Base-by-base conservation (phyloP, 228 moss, liverwort and hornwort genomes). In the Sphagnum fallax region DNA sequence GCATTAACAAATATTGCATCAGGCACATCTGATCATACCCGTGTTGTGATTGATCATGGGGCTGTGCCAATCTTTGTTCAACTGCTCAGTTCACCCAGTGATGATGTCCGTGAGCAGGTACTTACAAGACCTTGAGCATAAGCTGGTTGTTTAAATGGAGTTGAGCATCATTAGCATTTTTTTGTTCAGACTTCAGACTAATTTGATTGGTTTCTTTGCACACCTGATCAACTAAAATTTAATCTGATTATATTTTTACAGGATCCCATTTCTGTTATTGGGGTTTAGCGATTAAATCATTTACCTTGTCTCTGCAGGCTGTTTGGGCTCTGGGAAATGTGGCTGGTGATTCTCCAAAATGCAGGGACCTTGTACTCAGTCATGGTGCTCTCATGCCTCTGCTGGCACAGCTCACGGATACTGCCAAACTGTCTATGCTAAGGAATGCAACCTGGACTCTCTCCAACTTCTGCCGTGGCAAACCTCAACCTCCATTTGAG, bases 241-340 rank as follows among this genome's bases (percentile, higher is more conserved):
- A 32, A 32, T 32, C 32, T 32, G 32, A 32, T 32, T 32, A 32
- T 32, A 32, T 32, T 32, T 32, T 32, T 32, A 32, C 32, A 32
- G 32, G 2, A 32, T 32, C 32, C 2, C 32, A 32, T 32, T 32
- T 32, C 2, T 32, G 32, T 32, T 3, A 32, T 32, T 32, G 32
- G 32, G 32, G 32, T 32, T 32, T 32, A 32, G 2, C 2, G 1
- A 32, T 32, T 1, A 32, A 32, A 32, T 32, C 32, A 32, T 2
- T 32, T 32, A 2, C 32, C 32, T 32, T 53, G 0, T 74, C 32
- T 32, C 0, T 67, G 78, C 90, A 98, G 98, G 98, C 98, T 65
- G 98, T 98, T 0, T 98, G 98, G 98, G 98, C 98, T 51, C 76
- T 98, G 53, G 98, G 98, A 50, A 98, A 98, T n/a, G 94, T 98